These are phyloP conservation scores for Pichia inconspicua DNA, from an alignment of 1,139 yeast genomes.

Conservation along the genomic window DNA sequence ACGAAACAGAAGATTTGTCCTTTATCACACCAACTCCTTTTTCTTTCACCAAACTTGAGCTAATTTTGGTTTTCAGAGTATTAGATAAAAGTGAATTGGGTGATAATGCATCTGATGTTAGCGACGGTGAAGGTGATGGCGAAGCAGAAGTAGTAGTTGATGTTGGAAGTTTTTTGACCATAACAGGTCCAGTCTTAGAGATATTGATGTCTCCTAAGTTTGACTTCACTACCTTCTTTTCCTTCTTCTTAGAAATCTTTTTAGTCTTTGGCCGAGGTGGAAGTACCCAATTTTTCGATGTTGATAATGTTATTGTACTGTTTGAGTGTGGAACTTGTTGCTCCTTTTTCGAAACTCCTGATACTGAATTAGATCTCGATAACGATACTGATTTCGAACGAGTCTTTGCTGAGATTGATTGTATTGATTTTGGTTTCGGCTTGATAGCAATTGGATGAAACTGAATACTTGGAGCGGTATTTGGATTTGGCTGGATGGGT, in stretches of 20 bases:
- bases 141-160: not conserved
- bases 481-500: conserved; percentile 35
- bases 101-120: not conserved
- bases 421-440: conserved; percentile 23
- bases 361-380: conserved; percentile 7
- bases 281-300: conserved; percentile 54
- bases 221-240: conserved; percentile 1
- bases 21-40: not conserved
- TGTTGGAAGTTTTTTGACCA: not conserved
- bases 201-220: not conserved
- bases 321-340: not conserved
- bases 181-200: not conserved
- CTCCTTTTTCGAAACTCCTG: not conserved
- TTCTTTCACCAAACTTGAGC: not conserved
- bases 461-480: conserved; percentile 4
- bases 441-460: conserved; percentile 28
- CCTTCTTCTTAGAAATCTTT: conserved; percentile 29
- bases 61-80: not conserved
- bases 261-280: conserved; percentile 64
- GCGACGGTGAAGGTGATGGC: not conserved
- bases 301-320: conserved; percentile 20
- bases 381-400: conserved; percentile 4
- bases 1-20: not conserved
- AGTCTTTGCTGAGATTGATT: conserved; percentile 15
- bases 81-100: not conserved